Evolutionary conservation across 2,329 filamentous ascomycete species (phyloP).

Genomic region (Septoria linicola): DNA sequence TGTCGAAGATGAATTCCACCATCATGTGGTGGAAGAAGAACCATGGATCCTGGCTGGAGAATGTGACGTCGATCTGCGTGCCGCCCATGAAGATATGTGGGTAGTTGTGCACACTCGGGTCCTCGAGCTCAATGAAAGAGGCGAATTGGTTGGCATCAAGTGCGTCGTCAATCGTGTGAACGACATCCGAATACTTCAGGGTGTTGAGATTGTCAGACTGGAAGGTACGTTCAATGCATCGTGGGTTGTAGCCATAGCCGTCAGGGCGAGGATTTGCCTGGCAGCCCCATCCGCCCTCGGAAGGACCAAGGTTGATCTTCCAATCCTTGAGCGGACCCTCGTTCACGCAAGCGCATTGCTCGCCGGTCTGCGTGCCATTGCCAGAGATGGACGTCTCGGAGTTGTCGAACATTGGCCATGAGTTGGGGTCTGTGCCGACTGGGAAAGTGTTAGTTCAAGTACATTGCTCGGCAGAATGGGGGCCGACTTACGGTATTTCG

Average conservation of each 20-base stretch:
- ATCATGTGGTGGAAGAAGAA: slow-evolving; percentile 50
- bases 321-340: slow-evolving; percentile 51
- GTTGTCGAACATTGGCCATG: slow-evolving; percentile 51
- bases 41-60: slow-evolving; percentile 46
- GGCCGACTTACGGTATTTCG: no score
- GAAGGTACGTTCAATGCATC: slow-evolving; percentile 20
- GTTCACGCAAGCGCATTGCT: slow-evolving; percentile 50
- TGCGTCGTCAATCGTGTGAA: slow-evolving; percentile 13
- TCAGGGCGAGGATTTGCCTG: slow-evolving; percentile 22
- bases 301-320: slow-evolving; percentile 27
- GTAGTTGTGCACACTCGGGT: slow-evolving; percentile 8
- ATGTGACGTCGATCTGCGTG: slow-evolving; percentile 23
- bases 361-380: slow-evolving; percentile 24
- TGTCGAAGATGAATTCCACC: slow-evolving; percentile 49
- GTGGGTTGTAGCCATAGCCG: slow-evolving; percentile 20
- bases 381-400: slow-evolving; percentile 43
- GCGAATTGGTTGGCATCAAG: slow-evolving; percentile 23
- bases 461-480: no score
- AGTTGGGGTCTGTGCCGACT: slow-evolving; percentile 43
- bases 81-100: slow-evolving; percentile 21
- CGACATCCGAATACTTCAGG: slow-evolving; percentile 20
- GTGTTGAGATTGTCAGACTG: slow-evolving; percentile 5
- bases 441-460: no score
- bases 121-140: slow-evolving; percentile 15
- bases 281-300: slow-evolving; percentile 18